Conservation (phyloP, 2,329 filamentous ascomycete species). For the Pestalotiopsis sp. region DNA sequence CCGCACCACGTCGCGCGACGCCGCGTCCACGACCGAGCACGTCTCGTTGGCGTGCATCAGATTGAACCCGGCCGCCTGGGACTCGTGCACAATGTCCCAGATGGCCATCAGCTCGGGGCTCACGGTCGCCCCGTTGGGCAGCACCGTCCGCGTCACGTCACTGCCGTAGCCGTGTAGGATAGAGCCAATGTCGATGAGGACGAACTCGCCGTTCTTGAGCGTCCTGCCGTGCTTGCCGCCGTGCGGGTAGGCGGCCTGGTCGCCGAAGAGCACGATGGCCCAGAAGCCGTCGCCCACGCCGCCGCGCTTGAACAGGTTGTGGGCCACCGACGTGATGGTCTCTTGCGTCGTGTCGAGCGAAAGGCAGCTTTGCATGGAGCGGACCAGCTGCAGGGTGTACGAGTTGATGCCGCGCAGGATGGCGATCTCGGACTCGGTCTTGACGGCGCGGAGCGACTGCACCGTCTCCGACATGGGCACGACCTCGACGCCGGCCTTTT, state of each 20-base stretch:
- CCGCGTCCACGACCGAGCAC: conserved; percentile 30
- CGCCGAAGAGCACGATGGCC: conserved; percentile 32
- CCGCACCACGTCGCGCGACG: conserved; percentile 27
- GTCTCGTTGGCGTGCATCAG: conserved; percentile 30
- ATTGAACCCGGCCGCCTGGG: conserved; percentile 29
- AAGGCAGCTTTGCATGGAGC: conserved; percentile 30
- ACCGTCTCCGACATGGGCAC: conserved; percentile 29
- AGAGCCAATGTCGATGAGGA: conserved; percentile 33
- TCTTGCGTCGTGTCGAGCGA: conserved; percentile 29
- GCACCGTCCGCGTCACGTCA: conserved; percentile 32
- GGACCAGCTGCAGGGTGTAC: conserved; percentile 31
- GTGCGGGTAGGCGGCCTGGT: conserved; percentile 32
- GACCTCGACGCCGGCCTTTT: conserved; percentile 28
- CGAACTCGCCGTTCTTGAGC: conserved; percentile 29
- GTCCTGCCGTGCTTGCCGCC: conserved; percentile 30
- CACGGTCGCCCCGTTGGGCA: conserved; percentile 24
- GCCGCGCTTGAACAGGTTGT: conserved; percentile 26
- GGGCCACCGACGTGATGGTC: conserved; percentile 22
- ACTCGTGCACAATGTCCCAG: conserved; percentile 26
- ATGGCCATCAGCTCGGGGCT: conserved; percentile 28
- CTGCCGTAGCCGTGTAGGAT: conserved; percentile 31
- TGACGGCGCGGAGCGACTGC: conserved; percentile 29
- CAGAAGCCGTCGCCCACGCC: conserved; percentile 30
- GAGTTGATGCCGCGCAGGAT: conserved; percentile 30
- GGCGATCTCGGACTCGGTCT: conserved; percentile 30